Conservation (phyloP, 2,329 filamentous ascomycete species). For the Neofusicoccum laricinum region DNA sequence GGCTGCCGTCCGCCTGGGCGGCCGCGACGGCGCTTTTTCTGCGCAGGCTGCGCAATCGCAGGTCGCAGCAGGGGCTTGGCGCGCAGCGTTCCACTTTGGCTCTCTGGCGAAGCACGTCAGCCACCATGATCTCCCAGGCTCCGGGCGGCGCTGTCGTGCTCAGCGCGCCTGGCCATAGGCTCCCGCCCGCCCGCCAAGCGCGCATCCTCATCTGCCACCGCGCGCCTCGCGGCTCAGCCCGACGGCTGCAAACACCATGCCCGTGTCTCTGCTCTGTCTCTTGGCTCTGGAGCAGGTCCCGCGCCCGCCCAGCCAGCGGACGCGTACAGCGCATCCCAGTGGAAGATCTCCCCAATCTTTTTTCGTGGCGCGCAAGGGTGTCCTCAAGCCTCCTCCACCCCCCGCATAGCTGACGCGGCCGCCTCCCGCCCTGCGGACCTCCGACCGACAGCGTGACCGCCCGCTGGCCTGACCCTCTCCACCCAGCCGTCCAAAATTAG, state of each 20-base stretch:
- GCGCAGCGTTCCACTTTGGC: slow-evolving; percentile 4
- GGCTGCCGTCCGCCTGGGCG: not conserved
- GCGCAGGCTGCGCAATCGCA: not conserved
- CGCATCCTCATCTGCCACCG: slow-evolving; percentile 9
- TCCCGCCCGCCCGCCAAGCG: not conserved
- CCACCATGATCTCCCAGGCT: not conserved
- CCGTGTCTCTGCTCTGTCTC: not conserved
- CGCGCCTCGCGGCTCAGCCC: not conserved
- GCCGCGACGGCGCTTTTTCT: not conserved
- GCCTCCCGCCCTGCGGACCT: slow-evolving; percentile 4
- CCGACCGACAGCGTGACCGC: slow-evolving; percentile 5
- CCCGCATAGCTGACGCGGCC: slow-evolving; percentile 9
- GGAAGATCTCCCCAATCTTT: slow-evolving; percentile 1
- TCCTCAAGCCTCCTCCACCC: slow-evolving; percentile 8
- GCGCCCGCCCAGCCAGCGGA: not conserved
- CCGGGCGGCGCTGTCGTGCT: not conserved
- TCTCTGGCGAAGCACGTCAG: not conserved
- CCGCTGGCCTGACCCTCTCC: slow-evolving; percentile 6
- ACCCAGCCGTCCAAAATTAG: not conserved
- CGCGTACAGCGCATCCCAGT: not conserved
- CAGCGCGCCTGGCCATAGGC: not conserved
- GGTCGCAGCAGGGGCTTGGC: not conserved
- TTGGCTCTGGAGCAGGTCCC: not conserved
- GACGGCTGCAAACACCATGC: not conserved
- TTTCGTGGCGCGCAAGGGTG: not conserved